Evolutionary conservation across 257 asterid genomes (phyloP).

Genomic region (Fraxinus pennsylvanica): DNA sequence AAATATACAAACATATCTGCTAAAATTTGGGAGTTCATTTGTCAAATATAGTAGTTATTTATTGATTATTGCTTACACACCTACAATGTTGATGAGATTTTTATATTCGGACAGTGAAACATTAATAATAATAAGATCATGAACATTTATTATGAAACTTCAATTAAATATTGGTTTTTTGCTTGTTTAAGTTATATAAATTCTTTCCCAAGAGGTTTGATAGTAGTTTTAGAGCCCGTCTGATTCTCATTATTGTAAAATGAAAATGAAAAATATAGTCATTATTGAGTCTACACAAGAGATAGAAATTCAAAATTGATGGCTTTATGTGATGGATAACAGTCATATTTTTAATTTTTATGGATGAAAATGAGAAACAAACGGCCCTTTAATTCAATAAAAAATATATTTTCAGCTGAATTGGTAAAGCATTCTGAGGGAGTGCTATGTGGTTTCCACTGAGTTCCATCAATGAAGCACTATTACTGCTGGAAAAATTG

Average conservation of each 20-base stretch:
- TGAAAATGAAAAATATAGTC: no score
- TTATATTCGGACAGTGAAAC: slow-evolving; percentile 6
- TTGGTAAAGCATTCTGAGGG: slow-evolving; percentile 16
- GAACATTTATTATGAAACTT: slow-evolving; percentile 10
- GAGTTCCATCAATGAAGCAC: background rate
- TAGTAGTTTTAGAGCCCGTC: background rate
- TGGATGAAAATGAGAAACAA: no score
- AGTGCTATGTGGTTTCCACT: slow-evolving; percentile 17
- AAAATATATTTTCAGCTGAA: slow-evolving; percentile 2
- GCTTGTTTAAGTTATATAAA: slow-evolving; percentile 1
- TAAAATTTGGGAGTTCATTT: slow-evolving; percentile 4
- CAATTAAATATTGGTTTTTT: slow-evolving; percentile 8
- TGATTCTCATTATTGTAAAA: no score
- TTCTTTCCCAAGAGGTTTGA: slow-evolving; percentile 2
- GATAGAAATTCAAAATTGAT: no score
- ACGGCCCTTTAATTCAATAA: background rate
- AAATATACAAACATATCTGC: background rate
- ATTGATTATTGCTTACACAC: slow-evolving; percentile 4
- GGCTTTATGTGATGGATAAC: no score
- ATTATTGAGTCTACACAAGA: no score
- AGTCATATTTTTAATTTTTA: no score
- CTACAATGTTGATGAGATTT: slow-evolving; percentile 7
- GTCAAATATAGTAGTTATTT: background rate
- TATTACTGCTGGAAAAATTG: background rate
- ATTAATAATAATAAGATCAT: background rate